Conservation (phyloP, 2,329 filamentous ascomycete genomes). For the Biscogniauxia marginata region DNA sequence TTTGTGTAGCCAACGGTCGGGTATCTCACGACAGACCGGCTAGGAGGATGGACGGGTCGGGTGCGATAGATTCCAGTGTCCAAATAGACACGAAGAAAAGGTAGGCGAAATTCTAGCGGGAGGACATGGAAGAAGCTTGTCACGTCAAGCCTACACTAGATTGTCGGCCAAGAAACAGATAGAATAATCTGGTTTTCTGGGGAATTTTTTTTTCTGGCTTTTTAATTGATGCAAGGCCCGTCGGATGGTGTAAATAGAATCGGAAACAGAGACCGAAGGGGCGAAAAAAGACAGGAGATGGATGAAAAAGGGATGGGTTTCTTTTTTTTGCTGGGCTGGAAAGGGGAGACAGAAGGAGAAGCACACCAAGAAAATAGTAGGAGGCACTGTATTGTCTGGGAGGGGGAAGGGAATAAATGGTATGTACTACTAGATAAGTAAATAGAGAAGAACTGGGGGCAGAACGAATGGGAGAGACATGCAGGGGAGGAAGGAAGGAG, state of each 20-base stretch:
- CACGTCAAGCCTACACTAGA: slow-evolving; percentile 12
- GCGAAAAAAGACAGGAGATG: slow-evolving; percentile 16
- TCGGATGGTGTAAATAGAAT: slow-evolving; percentile 12
- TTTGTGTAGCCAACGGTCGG: slow-evolving; percentile 22
- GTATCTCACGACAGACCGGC: slow-evolving; percentile 27
- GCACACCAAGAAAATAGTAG: slow-evolving; percentile 26
- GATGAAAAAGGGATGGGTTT: slow-evolving; percentile 21
- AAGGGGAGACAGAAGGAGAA: slow-evolving; percentile 14
- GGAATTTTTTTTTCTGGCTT: slow-evolving; percentile 14
- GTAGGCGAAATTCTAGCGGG: slow-evolving; percentile 23
- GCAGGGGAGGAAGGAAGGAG: slow-evolving; percentile 22
- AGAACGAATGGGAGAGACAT: slow-evolving; percentile 28
- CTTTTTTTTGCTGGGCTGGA: not conserved
- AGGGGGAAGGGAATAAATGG: slow-evolving; percentile 21
- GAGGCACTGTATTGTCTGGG: slow-evolving; percentile 7
- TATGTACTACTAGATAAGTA: slow-evolving; percentile 28
- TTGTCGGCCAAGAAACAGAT: slow-evolving; percentile 16
- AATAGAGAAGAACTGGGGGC: slow-evolving; percentile 28
- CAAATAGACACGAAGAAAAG: slow-evolving; percentile 29
- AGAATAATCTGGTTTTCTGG: slow-evolving; percentile 15
- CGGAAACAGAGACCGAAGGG: slow-evolving; percentile 18
- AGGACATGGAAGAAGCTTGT: slow-evolving; percentile 28
- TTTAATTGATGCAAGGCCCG: slow-evolving; percentile 13
- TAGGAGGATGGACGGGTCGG: slow-evolving; percentile 22
- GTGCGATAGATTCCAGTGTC: slow-evolving; percentile 26